Percentiles rank a stretch among this genome's conserved stretches.
Evolutionary conservation across 2,329 filamentous ascomycete genomes (phyloP).

Genomic region (Chaetomium sp.): DNA sequence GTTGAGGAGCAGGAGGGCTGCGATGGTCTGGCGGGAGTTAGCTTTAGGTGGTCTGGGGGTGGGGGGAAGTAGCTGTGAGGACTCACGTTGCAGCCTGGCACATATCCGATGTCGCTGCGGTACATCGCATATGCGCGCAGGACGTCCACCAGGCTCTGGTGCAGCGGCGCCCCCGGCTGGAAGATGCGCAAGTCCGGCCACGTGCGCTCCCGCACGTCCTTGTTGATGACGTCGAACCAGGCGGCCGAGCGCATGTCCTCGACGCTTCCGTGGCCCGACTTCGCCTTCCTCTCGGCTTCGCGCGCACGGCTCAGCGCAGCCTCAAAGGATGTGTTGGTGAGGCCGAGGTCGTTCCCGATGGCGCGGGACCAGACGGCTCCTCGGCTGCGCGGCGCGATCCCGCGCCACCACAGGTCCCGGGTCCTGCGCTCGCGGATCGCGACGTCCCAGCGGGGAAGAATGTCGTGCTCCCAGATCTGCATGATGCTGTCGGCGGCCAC

Average conservation of each 20-base stretch:
- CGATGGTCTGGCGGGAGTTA: slow-evolving; percentile 59
- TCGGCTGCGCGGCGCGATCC: slow-evolving; percentile 70
- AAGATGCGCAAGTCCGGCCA: slow-evolving; percentile 77
- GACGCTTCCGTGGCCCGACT: slow-evolving; percentile 51
- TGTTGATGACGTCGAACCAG: slow-evolving; percentile 66
- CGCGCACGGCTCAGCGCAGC: slow-evolving; percentile 70
- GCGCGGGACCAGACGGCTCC: slow-evolving; percentile 70
- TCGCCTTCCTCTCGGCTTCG: slow-evolving; percentile 60
- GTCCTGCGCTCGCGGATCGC: slow-evolving; percentile 70
- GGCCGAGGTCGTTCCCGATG: slow-evolving; percentile 71
- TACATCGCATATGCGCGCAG: slow-evolving; percentile 81
- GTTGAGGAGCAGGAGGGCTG: slow-evolving; percentile 73
- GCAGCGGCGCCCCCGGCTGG: slow-evolving; percentile 64
- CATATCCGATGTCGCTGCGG: slow-evolving; percentile 77
- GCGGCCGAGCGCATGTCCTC: slow-evolving; percentile 59
- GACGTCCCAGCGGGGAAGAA: slow-evolving; percentile 74
- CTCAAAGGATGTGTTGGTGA: slow-evolving; percentile 67
- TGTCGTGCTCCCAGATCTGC: slow-evolving; percentile 73
- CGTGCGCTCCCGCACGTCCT: slow-evolving; percentile 64
- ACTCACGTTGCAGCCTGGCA: slow-evolving; percentile 73
- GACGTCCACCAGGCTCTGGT: slow-evolving; percentile 69
- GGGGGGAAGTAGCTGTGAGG: neutral
- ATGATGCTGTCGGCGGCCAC: slow-evolving; percentile 57
- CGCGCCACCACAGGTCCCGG: slow-evolving; percentile 80
- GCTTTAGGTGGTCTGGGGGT: slow-evolving; percentile 23